Evolutionary conservation across 768 basidiomycete genomes (phyloP), one percentile per base, ranked within the genome.

Genomic region (Lactarius quietus): DNA sequence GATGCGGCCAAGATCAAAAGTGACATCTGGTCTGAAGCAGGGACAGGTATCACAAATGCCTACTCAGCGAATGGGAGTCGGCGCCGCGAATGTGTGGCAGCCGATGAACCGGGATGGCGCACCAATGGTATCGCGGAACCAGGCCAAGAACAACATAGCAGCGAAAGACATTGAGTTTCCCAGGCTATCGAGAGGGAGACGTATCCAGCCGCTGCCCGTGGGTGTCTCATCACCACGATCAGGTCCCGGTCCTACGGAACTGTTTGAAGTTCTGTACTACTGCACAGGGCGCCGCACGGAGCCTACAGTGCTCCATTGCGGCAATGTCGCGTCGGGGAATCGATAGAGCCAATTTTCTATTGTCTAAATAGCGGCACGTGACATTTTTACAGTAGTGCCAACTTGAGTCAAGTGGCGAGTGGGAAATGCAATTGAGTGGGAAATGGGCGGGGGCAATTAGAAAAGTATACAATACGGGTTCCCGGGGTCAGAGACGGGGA

Each of bases 141-240:
- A 8, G 15, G n/a, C 28, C 59, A 36, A 59, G 15, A 18, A 56
- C 29, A 51, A 4, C 2, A n/a, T 43, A 52, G 48, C 8, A 59
- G 48, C 39, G 29, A 57, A 48, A 14, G 23, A 38, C 15, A 35
- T 3, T 12, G 23, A 10, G 23, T 29, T 59, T 59, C 58, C 58
- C 58, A 59, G 57, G 33, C 51, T 59, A 43, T 58, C 52, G 43
- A 36, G 38, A n/a, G 57, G 43, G 51, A 29, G 23, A 26, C 41
- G 57, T 58, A 54, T 31, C 9, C 45, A 26, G n/a, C 38, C 54
- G 56, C 31, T 55, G 59, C 54, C 29, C 56, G 53, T 65, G 51
- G 28, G 52, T 17, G 52, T 64, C 53, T 52, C 57, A 59, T 57
- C 57, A 45, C 6, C 58, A 29, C 53, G 51, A 54, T 64, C 58